These are phyloP conservation scores for Cucurbita ficifolia DNA, from an alignment of 306 rosid genomes.

Conservation along the genomic window DNA sequence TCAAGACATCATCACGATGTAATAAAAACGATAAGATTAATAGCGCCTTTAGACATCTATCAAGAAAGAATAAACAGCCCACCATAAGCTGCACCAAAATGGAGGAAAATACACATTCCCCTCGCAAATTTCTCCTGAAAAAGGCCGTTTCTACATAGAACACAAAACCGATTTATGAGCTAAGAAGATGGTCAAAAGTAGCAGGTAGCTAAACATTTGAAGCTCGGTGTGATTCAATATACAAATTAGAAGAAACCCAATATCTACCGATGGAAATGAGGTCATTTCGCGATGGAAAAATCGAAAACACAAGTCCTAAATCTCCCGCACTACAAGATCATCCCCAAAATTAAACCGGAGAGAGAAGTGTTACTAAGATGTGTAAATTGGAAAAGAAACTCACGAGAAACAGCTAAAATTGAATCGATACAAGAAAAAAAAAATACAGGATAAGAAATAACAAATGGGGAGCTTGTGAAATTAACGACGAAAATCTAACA, in stretches of 20 bases:
- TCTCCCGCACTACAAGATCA: background rate
- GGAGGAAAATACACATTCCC: background rate
- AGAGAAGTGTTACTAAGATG: background rate
- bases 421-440: background rate
- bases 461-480: background rate
- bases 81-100: background rate
- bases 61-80: background rate
- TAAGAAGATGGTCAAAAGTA: background rate
- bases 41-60: background rate
- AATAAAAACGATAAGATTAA: background rate
- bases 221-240: background rate
- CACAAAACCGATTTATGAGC: background rate
- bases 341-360: background rate
- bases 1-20: background rate
- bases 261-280: background rate
- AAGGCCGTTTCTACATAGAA: background rate
- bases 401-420: background rate
- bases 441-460: background rate
- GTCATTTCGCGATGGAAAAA: background rate
- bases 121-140: background rate
- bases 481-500: background rate
- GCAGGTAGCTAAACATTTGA: background rate
- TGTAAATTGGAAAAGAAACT: background rate
- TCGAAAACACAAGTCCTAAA: background rate
- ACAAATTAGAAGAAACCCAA: background rate